phyloP scores from a whole-genome alignment of 805 yeast species.

The Lipomyces oligophaga region DNA sequence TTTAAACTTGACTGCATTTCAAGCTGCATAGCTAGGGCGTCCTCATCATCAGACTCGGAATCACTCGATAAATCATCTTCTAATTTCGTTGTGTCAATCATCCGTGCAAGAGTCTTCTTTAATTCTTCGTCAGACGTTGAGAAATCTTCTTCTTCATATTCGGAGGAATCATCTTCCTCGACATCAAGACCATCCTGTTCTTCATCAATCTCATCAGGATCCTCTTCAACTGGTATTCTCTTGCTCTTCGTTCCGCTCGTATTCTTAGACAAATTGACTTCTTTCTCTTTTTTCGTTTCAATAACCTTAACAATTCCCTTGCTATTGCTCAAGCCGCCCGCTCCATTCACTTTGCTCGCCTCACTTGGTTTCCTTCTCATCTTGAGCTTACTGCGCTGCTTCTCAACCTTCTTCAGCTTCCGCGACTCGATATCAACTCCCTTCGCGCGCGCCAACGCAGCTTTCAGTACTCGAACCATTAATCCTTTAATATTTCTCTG shows the following conservation, averaged over 20 bases:
- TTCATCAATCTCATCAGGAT: conserved; percentile 38
- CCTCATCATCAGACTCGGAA: conserved; percentile 39
- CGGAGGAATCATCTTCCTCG: conserved; percentile 34
- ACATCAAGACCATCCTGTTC: conserved; percentile 47
- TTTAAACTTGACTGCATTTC: conserved; percentile 36
- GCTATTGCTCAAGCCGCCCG: conserved; percentile 1
- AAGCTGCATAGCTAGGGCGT: conserved; percentile 40
- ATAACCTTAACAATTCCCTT: conserved; percentile 2
- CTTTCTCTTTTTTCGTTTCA: conserved; percentile 35
- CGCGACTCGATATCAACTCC: conserved; percentile 19
- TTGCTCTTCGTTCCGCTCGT: conserved; percentile 5
- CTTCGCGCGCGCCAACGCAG: conserved; percentile 18
- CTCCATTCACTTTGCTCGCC: conserved; percentile 31
- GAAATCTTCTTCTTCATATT: conserved; percentile 16
- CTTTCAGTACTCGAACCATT: conserved; percentile 23
- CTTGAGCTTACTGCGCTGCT: conserved; percentile 45
- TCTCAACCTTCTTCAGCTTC: conserved; percentile 18
- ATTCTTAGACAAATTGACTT: background rate
- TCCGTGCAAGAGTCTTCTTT: conserved; percentile 32
- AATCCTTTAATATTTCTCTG: too few relatives aligned
- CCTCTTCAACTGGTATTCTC: conserved; percentile 5
- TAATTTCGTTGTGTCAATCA: conserved; percentile 32
- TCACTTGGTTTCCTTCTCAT: conserved; percentile 46
- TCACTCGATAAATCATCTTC: conserved; percentile 32
- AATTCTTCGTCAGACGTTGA: conserved; percentile 36